Percentiles rank a stretch among this genome's conserved stretches.
Evolutionary conservation across 768 basidiomycete genomes (phyloP).

Genomic region (Macrolepiota fuliginosa): DNA sequence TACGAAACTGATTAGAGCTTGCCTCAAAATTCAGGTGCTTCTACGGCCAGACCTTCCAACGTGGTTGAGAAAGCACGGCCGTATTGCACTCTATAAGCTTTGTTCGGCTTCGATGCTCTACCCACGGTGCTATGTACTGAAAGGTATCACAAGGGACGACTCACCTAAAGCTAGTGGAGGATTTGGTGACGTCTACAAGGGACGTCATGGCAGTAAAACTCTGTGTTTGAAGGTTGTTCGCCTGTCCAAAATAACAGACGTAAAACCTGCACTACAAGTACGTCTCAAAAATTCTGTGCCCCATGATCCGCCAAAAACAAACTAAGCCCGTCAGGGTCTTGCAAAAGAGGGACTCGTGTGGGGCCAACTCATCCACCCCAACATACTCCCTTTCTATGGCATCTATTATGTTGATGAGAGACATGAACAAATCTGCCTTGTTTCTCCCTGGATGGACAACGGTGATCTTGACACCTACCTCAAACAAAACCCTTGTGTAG

Average conservation of each 20-base stretch:
- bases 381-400: neutral
- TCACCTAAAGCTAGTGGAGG: conserved; percentile 18
- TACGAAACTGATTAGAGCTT: too few species aligned
- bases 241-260: conserved; percentile 20
- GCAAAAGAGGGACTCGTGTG: neutral
- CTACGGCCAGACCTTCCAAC: neutral
- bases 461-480: conserved; percentile 8
- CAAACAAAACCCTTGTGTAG: neutral
- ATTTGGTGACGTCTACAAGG: conserved; percentile 28
- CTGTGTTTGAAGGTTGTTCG: conserved; percentile 25
- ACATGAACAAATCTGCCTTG: conserved; percentile 1
- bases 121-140: conserved; percentile 24
- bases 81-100: conserved; percentile 14
- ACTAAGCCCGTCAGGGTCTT: neutral
- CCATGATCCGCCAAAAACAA: neutral
- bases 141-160: conserved; percentile 13
- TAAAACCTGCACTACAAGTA: conserved; percentile 15
- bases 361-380: neutral
- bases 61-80: neutral
- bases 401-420: neutral
- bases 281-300: neutral
- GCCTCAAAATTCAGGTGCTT: conserved; percentile 11
- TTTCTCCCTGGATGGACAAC: conserved; percentile 15
- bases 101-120: conserved; percentile 23
- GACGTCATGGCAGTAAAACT: conserved; percentile 14